phyloP scores from a whole-genome alignment of 345 rosid species.

The Chamaenerion angustifolium region DNA sequence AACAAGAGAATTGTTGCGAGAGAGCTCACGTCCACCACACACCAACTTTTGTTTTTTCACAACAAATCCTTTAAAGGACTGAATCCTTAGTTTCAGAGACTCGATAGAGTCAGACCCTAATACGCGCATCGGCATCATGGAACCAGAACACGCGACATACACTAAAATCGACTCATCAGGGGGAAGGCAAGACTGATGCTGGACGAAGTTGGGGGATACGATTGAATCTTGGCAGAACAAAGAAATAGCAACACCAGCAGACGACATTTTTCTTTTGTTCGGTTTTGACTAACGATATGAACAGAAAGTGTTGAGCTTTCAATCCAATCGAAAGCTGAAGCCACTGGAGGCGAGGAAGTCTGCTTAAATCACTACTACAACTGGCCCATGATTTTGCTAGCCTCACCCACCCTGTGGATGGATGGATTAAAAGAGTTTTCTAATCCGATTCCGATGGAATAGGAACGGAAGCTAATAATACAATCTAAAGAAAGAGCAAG shows the following conservation, averaged over 20 bases:
- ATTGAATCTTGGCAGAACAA: constrained; percentile 22
- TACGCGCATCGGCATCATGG: constrained; percentile 39
- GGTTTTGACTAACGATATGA: too few species aligned
- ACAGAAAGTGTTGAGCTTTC: too few species aligned
- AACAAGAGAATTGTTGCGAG: constrained; percentile 49
- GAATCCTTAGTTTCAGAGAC: constrained; percentile 58
- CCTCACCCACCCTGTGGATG: too few species aligned
- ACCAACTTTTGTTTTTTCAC: constrained; percentile 61
- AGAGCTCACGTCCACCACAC: constrained; percentile 52
- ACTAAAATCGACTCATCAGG: constrained; percentile 37
- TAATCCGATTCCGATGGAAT: too few species aligned
- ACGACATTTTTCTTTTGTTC: constrained; percentile 31
- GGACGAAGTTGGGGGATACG: constrained; percentile 7
- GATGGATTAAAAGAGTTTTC: too few species aligned
- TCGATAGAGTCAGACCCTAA: constrained; percentile 50
- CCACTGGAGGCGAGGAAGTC: too few species aligned
- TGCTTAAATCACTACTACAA: too few species aligned
- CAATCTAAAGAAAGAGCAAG: too few species aligned
- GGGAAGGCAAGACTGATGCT: constrained; percentile 8
- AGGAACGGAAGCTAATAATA: too few species aligned
- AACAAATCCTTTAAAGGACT: constrained; percentile 49
- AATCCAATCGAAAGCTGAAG: too few species aligned
- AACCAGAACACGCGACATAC: constrained; percentile 23
- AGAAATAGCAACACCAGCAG: constrained; percentile 35
- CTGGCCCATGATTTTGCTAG: too few species aligned